phyloP scores from a whole-genome alignment of 129 eudicot species.

The Arctium lappa region DNA sequence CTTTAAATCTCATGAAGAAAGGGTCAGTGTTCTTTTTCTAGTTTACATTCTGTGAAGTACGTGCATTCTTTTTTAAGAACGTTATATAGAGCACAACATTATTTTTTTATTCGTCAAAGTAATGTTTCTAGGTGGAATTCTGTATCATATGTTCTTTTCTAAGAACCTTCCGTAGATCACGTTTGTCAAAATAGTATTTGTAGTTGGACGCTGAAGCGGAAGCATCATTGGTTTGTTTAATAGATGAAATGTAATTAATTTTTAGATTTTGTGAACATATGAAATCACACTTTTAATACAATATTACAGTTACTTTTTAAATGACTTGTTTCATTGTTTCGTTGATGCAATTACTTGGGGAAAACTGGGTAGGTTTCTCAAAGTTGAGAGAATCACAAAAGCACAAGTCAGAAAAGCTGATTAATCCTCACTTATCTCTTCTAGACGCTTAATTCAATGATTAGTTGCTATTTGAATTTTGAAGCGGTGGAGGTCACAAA shows the following conservation, averaged over 20 bases:
- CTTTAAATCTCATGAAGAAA: conserved; percentile 49
- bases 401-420: too few relatives aligned
- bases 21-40: conserved; percentile 41
- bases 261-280: conserved; percentile 3
- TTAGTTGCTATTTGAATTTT: too few relatives aligned
- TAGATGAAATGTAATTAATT: neutral
- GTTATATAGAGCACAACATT: neutral
- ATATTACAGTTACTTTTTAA: neutral
- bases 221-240: neutral
- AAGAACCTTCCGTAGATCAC: conserved; percentile 4
- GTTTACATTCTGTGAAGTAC: neutral
- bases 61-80: conserved; percentile 16
- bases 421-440: too few relatives aligned
- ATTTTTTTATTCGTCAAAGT: neutral
- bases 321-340: neutral
- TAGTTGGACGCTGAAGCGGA: neutral
- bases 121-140: neutral
- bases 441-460: too few relatives aligned
- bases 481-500: too few relatives aligned
- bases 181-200: neutral
- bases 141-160: neutral
- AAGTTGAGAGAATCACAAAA: too few relatives aligned
- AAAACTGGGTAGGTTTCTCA: neutral
- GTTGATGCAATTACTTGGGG: neutral
- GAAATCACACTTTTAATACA: neutral